Evolutionary conservation across 495 filamentous ascomycete species (phyloP).

Genomic region (Cercophora scortea): DNA sequence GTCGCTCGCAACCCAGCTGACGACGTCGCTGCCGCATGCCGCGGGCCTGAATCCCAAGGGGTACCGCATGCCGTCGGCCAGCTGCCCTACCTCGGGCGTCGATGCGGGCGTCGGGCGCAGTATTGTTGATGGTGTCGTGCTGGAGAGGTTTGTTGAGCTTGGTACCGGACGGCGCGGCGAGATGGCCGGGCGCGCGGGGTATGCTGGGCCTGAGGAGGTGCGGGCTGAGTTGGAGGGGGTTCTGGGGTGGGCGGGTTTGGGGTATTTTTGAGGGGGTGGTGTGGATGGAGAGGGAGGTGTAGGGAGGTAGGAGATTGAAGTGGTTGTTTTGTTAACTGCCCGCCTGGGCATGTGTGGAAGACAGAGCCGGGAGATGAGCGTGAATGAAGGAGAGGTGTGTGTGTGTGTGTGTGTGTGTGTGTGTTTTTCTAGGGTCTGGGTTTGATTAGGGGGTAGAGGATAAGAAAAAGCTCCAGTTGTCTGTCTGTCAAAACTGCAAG

Average conservation of each 20-base stretch:
- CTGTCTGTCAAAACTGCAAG: no score
- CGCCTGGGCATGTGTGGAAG: no score
- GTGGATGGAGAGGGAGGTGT: no score
- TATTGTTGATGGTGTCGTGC: constrained; percentile 43
- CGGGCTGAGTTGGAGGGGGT: constrained; percentile 26
- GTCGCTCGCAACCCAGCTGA: constrained; percentile 72
- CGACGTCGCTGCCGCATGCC: constrained; percentile 63
- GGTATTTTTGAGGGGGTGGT: constrained; percentile 17
- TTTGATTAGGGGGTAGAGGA: no score
- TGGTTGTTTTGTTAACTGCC: no score
- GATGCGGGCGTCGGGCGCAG: constrained; percentile 40
- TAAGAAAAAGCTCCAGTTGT: no score
- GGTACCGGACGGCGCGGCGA: constrained; percentile 59
- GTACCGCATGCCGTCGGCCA: constrained; percentile 47
- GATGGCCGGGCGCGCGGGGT: constrained; percentile 54
- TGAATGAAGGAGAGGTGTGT: no score
- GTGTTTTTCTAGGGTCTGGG: no score
- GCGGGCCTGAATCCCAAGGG: constrained; percentile 76
- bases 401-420: no score
- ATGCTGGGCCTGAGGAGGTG: constrained; percentile 32
- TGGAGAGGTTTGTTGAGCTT: constrained; percentile 62
- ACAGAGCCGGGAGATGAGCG: no score
- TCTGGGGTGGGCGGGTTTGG: constrained; percentile 26
- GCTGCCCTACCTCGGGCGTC: constrained; percentile 27
- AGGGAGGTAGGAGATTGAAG: no score